These are phyloP conservation scores for Venturia asperata DNA, from an alignment of 2,329 filamentous ascomycete species.

Conservation along the genomic window DNA sequence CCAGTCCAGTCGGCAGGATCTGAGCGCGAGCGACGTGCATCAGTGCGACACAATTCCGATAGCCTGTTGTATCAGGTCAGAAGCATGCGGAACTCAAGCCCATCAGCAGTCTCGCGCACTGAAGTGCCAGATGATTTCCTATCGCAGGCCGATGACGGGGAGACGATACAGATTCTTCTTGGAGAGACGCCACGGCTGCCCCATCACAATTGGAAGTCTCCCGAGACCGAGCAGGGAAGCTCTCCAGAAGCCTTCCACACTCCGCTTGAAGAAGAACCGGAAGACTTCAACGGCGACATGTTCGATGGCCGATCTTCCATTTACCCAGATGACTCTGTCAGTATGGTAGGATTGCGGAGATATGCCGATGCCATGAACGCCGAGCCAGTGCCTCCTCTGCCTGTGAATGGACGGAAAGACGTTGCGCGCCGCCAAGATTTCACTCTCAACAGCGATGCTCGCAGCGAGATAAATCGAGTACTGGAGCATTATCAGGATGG, in stretches of 20 bases:
- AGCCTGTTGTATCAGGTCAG: slow-evolving; percentile 42
- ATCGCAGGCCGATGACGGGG: slow-evolving; percentile 44
- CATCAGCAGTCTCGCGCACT: slow-evolving; percentile 28
- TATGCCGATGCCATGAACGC: slow-evolving; percentile 24
- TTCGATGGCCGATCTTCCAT: slow-evolving; percentile 31
- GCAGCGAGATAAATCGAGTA: slow-evolving; percentile 37
- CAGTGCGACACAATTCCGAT: slow-evolving; percentile 4
- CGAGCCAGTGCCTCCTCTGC: slow-evolving; percentile 24
- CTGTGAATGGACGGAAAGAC: slow-evolving; percentile 20
- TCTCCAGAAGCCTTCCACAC: slow-evolving; percentile 20
- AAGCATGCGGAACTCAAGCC: slow-evolving; percentile 41
- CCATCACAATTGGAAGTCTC: slow-evolving; percentile 25
- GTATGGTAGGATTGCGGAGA: slow-evolving; percentile 27
- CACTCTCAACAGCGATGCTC: slow-evolving; percentile 37
- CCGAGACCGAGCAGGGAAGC: slow-evolving; percentile 15
- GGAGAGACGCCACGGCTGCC: slow-evolving; percentile 39
- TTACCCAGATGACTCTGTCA: slow-evolving; percentile 34
- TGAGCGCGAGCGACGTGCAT: background rate
- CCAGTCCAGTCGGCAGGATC: background rate
- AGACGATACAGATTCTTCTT: slow-evolving; percentile 52
- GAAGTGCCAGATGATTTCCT: slow-evolving; percentile 26
- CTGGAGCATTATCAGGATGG: slow-evolving; percentile 35
- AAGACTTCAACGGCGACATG: background rate
- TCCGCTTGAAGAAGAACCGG: slow-evolving; percentile 9
- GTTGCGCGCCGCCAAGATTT: slow-evolving; percentile 21